Evolutionary conservation across 805 yeast genomes (phyloP).

Genomic region (Saccharomycopsis sp.): DNA sequence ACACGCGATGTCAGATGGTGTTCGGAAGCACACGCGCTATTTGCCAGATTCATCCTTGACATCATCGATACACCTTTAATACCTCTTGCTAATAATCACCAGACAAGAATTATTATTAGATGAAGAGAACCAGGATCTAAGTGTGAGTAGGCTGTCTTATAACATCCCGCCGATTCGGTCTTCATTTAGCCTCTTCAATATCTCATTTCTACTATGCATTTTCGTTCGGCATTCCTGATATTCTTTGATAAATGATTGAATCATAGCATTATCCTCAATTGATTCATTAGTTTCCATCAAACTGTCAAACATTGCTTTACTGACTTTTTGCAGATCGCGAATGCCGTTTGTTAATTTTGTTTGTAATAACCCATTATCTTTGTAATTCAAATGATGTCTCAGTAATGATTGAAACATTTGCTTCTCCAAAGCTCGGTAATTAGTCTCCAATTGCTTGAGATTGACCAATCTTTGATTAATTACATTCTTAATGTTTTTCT

Average conservation of each 20-base stretch:
- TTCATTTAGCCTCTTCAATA: slow-evolving; percentile 9
- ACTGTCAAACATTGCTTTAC: slow-evolving; percentile 6
- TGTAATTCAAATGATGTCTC: slow-evolving; percentile 12
- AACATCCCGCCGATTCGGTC: slow-evolving; percentile 17
- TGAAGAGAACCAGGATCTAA: too few species aligned
- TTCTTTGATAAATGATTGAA: slow-evolving; percentile 8
- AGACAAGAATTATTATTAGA: too few species aligned
- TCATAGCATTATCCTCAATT: neutral
- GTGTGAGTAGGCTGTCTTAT: too few species aligned
- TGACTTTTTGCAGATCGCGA: slow-evolving; percentile 6
- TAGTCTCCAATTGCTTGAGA: slow-evolving; percentile 4
- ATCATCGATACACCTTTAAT: too few species aligned
- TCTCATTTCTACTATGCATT: slow-evolving; percentile 8
- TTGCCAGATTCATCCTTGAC: too few species aligned
- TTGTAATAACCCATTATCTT: slow-evolving; percentile 11
- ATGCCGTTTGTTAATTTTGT: slow-evolving; percentile 5
- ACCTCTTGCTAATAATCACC: too few species aligned
- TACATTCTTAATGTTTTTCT: neutral
- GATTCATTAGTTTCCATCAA: slow-evolving; percentile 1
- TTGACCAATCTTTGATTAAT: slow-evolving; percentile 1
- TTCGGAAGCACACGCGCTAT: too few species aligned
- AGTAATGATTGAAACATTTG: slow-evolving; percentile 8
- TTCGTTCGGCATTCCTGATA: slow-evolving; percentile 5
- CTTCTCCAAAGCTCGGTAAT: slow-evolving; percentile 8
- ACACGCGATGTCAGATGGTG: too few species aligned